phyloP scores from a whole-genome alignment of 2,329 filamentous ascomycete species.

The Epicoccum sorghinum region DNA sequence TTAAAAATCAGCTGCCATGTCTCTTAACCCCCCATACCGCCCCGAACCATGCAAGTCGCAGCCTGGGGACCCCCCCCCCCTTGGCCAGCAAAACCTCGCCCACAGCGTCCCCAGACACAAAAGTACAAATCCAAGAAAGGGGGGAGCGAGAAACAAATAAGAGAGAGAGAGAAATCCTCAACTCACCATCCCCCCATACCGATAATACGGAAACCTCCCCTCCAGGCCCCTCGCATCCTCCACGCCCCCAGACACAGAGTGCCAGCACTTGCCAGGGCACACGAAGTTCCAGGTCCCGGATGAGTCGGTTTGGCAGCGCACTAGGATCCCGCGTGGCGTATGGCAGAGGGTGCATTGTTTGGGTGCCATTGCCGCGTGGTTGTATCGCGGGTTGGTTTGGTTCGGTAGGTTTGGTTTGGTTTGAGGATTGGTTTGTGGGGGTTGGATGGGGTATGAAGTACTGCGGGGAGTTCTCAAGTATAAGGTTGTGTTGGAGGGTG shows the following conservation, averaged over 20 bases:
- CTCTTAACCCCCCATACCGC: too few species aligned
- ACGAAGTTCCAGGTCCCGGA: constrained; percentile 52
- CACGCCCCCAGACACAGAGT: constrained; percentile 50
- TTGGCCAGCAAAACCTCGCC: too few species aligned
- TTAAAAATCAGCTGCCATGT: too few species aligned
- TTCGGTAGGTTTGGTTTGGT: too few species aligned
- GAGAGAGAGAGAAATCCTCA: background rate
- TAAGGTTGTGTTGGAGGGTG: too few species aligned
- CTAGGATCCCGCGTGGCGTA: constrained; percentile 46
- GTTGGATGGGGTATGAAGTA: too few species aligned
- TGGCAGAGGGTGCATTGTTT: constrained; percentile 52
- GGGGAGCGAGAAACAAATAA: constrained; percentile 21
- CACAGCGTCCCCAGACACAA: background rate
- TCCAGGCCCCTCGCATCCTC: constrained; percentile 45
- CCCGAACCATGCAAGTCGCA: too few species aligned
- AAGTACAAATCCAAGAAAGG: background rate
- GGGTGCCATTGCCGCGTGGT: constrained; percentile 14
- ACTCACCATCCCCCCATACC: constrained; percentile 44
- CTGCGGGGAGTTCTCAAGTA: too few species aligned
- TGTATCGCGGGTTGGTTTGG: background rate
- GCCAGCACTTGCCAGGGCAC: constrained; percentile 53
- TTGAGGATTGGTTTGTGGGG: too few species aligned
- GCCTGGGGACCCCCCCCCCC: too few species aligned
- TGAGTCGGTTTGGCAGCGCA: constrained; percentile 53
- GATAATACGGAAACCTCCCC: constrained; percentile 23